Evolutionary conservation across 2,329 filamentous ascomycete genomes (phyloP).

Genomic region (Allantophomopsis lycopodina): DNA sequence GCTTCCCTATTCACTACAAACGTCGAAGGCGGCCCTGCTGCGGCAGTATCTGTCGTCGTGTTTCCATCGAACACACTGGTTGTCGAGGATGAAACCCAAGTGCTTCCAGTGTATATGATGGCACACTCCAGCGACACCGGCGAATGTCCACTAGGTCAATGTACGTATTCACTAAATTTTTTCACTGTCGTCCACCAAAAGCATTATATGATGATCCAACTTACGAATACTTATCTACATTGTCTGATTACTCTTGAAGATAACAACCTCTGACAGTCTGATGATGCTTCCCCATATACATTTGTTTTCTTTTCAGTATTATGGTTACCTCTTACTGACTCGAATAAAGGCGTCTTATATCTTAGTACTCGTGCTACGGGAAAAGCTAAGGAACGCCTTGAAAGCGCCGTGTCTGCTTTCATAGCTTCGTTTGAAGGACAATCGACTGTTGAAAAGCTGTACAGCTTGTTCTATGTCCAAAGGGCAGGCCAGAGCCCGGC

Average conservation of each 20-base stretch:
- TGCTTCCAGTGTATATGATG: slow-evolving; percentile 41
- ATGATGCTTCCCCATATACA: slow-evolving; percentile 30
- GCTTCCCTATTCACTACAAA: slow-evolving; percentile 52
- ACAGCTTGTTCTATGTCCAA: slow-evolving; percentile 43
- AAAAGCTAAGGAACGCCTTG: slow-evolving; percentile 9
- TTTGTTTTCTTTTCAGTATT: slow-evolving; percentile 4
- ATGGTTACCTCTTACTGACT: slow-evolving; percentile 9
- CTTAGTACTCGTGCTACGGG: slow-evolving; percentile 10
- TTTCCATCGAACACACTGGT: slow-evolving; percentile 41
- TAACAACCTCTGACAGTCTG: slow-evolving; percentile 80
- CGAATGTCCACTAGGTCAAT: slow-evolving; percentile 78
- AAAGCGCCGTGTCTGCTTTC: slow-evolving; percentile 26
- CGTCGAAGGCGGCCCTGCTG: slow-evolving; percentile 61
- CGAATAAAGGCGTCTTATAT: slow-evolving; percentile 20
- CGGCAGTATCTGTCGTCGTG: slow-evolving; percentile 59
- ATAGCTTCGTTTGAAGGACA: slow-evolving; percentile 9
- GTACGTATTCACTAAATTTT: slow-evolving; percentile 45
- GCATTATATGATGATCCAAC: slow-evolving; percentile 68
- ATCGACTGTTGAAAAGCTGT: slow-evolving; percentile 19
- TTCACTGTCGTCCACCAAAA: slow-evolving; percentile 2
- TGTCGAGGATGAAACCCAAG: slow-evolving; percentile 19
- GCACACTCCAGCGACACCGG: slow-evolving; percentile 83
- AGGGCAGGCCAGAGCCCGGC: slow-evolving; percentile 13
- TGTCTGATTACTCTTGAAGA: slow-evolving; percentile 94
- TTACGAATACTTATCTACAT: slow-evolving; percentile 99